Evolutionary conservation across 2,329 filamentous ascomycete genomes (phyloP), one percentile per base, ranked within the genome.

Genomic region (Nemania sp.): DNA sequence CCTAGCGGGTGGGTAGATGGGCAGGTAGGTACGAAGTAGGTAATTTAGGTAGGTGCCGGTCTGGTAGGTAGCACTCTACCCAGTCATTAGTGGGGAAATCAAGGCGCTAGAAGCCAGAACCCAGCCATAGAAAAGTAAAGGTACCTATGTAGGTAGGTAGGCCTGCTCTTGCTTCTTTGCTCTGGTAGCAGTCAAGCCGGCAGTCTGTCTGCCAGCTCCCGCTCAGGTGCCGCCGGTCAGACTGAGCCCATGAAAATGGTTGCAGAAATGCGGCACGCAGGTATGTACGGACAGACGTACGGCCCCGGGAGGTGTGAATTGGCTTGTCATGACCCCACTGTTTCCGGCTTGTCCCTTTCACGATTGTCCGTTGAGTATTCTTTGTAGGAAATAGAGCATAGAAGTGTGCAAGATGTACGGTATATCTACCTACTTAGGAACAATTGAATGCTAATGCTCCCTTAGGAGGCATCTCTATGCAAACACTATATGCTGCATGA

Each of bases 1-100:
- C 48, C 57, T 58, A 60, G 54, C 51, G n/a, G n/a, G n/a, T n/a
- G n/a, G n/a, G 54, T 42, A 42, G 30, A 47, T 41, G 39, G 51
- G 43, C 48, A 43, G 39, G 44, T 43, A 49, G 15, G 11, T 43
- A 50, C 12, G 12, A n/a, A n/a, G n/a, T n/a, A n/a, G n/a, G n/a
- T n/a, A n/a, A n/a, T n/a, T 34, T 52, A 30, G 34, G 48, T 19
- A 23, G 33, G 40, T 3, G 24, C 36, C 17, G 31, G 26, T 26
- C 31, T 39, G 34, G 28, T 23, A 36, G 36, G 36, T 39, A 22
- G 5, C 11, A 34, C 36, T n/a, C n/a, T n/a, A n/a, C n/a, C 8
- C 8, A 39, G 19, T 22, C 4, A 11, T 26, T 31, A 43, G 52
- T 55, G 47, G 52, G 36, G 34, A 47, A 50, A n/a, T n/a, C n/a